Percentiles rank a stretch among this genome's conserved stretches.
Evolutionary conservation across 345 rosid species (phyloP).

Genomic region (Angophora floribunda): DNA sequence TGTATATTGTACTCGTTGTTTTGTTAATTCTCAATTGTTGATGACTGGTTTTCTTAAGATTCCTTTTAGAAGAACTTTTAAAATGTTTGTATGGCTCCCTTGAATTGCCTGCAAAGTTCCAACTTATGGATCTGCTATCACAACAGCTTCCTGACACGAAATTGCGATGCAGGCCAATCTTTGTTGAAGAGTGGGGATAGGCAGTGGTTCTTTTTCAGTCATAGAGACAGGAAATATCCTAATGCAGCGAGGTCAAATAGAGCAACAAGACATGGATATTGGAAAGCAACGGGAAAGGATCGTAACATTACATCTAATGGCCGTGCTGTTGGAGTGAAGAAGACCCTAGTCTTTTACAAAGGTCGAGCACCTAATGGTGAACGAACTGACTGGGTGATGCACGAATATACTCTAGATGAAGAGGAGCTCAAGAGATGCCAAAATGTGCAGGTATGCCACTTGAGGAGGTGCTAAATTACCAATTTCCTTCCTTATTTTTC

Average conservation of each 20-base stretch:
- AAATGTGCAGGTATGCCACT: conserved; percentile 44
- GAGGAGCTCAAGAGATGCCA: conserved; percentile 66
- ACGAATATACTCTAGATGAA: conserved; percentile 73
- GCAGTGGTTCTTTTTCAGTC: conserved; percentile 89
- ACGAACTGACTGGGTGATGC: conserved; percentile 98
- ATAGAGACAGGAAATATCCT: conserved; percentile 83
- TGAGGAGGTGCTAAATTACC: background rate
- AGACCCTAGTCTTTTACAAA: conserved; percentile 72
- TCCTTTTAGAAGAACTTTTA: background rate
- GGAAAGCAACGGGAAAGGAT: conserved; percentile 94
- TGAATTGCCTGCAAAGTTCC: background rate
- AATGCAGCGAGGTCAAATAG: conserved; percentile 85
- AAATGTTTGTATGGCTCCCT: background rate
- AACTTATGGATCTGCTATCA: background rate
- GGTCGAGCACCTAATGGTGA: conserved; percentile 82
- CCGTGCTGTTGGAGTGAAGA: conserved; percentile 65
- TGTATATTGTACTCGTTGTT: background rate
- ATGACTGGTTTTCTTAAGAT: background rate
- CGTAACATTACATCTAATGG: conserved; percentile 40
- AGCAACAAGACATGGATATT: conserved; percentile 64
- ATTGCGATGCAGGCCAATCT: conserved; percentile 35
- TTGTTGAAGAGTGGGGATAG: conserved; percentile 70
- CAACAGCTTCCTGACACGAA: background rate
- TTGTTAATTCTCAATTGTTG: background rate
- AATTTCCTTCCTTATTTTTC: background rate